Evolutionary conservation across 202 grass and related monocot species (phyloP).

Genomic region (Panicum hallii): DNA sequence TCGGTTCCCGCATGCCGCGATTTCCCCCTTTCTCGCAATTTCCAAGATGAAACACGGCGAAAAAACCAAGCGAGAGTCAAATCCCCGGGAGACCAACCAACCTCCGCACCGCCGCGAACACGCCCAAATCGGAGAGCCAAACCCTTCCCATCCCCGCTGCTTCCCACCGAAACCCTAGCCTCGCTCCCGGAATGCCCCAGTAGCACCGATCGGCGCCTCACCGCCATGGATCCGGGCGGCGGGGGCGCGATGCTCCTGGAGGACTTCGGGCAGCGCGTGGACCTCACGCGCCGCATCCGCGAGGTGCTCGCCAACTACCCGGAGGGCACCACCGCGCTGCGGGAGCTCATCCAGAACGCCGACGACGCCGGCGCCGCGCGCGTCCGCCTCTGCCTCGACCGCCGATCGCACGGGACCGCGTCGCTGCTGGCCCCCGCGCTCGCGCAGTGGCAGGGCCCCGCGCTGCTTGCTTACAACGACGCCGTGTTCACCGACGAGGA

Average conservation of each 20-base stretch:
- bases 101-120: not conserved
- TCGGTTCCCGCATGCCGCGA: not conserved
- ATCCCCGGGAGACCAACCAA: slow-evolving; percentile 21
- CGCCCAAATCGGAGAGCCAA: slow-evolving; percentile 43
- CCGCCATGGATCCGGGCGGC: slow-evolving; percentile 57
- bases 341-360: slow-evolving; percentile 81
- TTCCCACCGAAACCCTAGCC: slow-evolving; percentile 3
- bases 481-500: slow-evolving; percentile 91
- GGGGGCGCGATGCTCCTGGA: slow-evolving; percentile 59
- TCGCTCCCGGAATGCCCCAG: slow-evolving; percentile 33
- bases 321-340: slow-evolving; percentile 90
- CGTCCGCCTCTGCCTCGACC: slow-evolving; percentile 94
- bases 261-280: slow-evolving; percentile 97
- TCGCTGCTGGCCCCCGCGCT: slow-evolving; percentile 77
- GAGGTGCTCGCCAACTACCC: slow-evolving; percentile 98
- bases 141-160: not conserved
- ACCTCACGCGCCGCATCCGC: slow-evolving; percentile 92
- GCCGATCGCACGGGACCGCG: slow-evolving; percentile 59
- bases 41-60: slow-evolving; percentile 31
- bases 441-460: slow-evolving; percentile 90
- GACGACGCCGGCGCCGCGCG: slow-evolving; percentile 82
- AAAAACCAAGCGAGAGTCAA: slow-evolving; percentile 36
- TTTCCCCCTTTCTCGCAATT: not conserved
- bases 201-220: slow-evolving; percentile 35
- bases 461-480: slow-evolving; percentile 82